Percentiles rank a stretch among this genome's conserved stretches.
Evolutionary conservation across 805 yeast genomes (phyloP).

Genomic region (Candida broadrunensis): DNA sequence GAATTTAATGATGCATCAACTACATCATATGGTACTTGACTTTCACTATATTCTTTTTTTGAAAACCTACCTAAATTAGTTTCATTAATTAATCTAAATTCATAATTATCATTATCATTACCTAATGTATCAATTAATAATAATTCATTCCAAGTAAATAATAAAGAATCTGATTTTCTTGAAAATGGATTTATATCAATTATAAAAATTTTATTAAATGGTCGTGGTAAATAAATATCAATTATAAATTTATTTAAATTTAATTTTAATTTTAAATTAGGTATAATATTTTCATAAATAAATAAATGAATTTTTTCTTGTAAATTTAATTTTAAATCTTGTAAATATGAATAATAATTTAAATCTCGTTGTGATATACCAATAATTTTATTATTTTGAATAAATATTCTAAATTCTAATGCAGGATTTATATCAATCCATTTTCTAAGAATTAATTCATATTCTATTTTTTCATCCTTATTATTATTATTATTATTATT

Average conservation of each 20-base stretch:
- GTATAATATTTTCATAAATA: conserved; percentile 38
- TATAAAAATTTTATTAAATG: conserved; percentile 60
- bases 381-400: conserved; percentile 56
- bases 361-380: conserved; percentile 86
- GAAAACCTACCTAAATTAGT: conserved; percentile 76
- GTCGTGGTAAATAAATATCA: conserved; percentile 82
- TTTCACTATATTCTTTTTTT: conserved; percentile 79
- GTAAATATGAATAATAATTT: conserved; percentile 73
- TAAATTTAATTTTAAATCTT: conserved; percentile 47
- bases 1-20: conserved; percentile 79
- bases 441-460: conserved; percentile 72
- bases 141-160: conserved; percentile 85
- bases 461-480: conserved; percentile 20
- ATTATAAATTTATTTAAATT: conserved; percentile 49
- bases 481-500: conserved; percentile 10
- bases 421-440: conserved; percentile 89
- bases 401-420: conserved; percentile 85
- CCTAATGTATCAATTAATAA: conserved; percentile 23
- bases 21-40: conserved; percentile 87
- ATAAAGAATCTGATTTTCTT: conserved; percentile 70
- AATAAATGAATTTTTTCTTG: conserved; percentile 50
- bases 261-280: conserved; percentile 16
- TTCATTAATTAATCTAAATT: conserved; percentile 64
- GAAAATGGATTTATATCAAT: conserved; percentile 87
- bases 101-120: conserved; percentile 34